A percentile compares a stretch with the other conserved stretches of the same genome.
Evolutionary conservation across 1,284 basidiomycete species (phyloP).

Genomic region (Ganoderma sinense): DNA sequence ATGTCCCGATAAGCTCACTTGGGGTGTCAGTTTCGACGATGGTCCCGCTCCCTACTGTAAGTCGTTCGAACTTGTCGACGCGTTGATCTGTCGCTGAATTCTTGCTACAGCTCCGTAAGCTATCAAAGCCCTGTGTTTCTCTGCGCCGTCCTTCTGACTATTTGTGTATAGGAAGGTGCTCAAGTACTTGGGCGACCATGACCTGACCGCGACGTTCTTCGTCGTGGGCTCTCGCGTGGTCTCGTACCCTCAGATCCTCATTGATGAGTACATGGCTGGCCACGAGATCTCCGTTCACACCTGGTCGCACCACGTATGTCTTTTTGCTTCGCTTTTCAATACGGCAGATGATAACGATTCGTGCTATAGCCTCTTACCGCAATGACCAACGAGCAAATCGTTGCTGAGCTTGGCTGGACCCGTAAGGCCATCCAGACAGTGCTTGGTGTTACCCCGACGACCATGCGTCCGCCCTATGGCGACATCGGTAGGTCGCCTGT

Average conservation of each 20-base stretch:
- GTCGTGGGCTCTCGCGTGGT: conserved; percentile 91
- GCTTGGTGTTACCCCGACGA: conserved; percentile 83
- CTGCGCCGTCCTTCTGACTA: not conserved
- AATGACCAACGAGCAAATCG: conserved; percentile 86
- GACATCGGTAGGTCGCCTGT: conserved; percentile 43
- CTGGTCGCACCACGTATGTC: conserved; percentile 73
- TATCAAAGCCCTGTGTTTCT: not conserved
- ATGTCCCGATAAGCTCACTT: conserved; percentile 84
- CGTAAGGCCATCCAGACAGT: conserved; percentile 82
- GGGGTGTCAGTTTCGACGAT: conserved; percentile 87
- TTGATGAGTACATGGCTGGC: conserved; percentile 87
- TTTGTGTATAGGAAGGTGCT: conserved; percentile 60
- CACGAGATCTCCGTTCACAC: conserved; percentile 85
- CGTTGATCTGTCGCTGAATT: conserved; percentile 8
- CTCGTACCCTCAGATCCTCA: conserved; percentile 78
- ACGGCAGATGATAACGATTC: not conserved
- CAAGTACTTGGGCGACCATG: conserved; percentile 69
- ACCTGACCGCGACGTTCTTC: conserved; percentile 89
- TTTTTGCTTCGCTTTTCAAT: not conserved
- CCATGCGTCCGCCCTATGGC: conserved; percentile 61
- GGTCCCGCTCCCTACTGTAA: conserved; percentile 85
- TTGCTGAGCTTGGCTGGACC: conserved; percentile 95
- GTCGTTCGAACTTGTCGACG: conserved; percentile 35
- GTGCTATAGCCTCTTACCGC: conserved; percentile 74
- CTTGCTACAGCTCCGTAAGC: conserved; percentile 53